phyloP scores from a whole-genome alignment of 228 moss, liverwort and hornwort genomes.

The Sphagnum fallax region DNA sequence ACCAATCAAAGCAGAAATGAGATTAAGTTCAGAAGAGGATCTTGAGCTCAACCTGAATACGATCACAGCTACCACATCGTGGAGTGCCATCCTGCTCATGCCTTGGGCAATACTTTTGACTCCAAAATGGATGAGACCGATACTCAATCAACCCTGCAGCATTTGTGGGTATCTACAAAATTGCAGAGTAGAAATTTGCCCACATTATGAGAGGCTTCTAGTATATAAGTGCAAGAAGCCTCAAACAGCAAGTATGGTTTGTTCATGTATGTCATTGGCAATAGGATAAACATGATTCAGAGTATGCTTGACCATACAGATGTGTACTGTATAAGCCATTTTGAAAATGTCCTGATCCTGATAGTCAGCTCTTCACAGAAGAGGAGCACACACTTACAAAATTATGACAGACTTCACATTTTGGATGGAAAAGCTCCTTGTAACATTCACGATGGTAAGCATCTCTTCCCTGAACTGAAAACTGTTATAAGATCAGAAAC shows the following conservation, averaged over 20 bases:
- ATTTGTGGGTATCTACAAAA: conserved; percentile 76
- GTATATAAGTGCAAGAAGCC: too few relatives aligned
- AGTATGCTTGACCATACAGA: not conserved
- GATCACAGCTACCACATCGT: conserved; percentile 95
- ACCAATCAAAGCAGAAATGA: not conserved
- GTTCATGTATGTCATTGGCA: too few relatives aligned
- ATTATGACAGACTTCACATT: conserved; percentile 83
- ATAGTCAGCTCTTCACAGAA: not conserved
- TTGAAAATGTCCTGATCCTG: not conserved
- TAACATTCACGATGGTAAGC: conserved; percentile 88
- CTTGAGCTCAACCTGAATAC: conserved; percentile 61
- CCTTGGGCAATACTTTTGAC: conserved; percentile 80
- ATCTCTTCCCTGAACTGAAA: conserved; percentile 73
- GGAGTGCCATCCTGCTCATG: conserved; percentile 79
- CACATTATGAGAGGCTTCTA: too few relatives aligned
- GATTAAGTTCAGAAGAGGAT: not conserved
- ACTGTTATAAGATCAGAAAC: conserved; percentile 36
- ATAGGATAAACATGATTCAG: too few relatives aligned
- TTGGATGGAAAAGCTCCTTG: conserved; percentile 97
- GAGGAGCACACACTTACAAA: conserved; percentile 29
- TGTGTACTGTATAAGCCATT: not conserved
- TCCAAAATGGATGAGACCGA: conserved; percentile 95
- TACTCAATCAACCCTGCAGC: conserved; percentile 79
- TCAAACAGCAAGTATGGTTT: too few relatives aligned
- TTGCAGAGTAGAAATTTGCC: not conserved